A percentile compares a stretch with the other conserved stretches of the same genome.
Conservation (phyloP, 2,329 filamentous ascomycete species). For the Beauveria rudraprayagi region DNA sequence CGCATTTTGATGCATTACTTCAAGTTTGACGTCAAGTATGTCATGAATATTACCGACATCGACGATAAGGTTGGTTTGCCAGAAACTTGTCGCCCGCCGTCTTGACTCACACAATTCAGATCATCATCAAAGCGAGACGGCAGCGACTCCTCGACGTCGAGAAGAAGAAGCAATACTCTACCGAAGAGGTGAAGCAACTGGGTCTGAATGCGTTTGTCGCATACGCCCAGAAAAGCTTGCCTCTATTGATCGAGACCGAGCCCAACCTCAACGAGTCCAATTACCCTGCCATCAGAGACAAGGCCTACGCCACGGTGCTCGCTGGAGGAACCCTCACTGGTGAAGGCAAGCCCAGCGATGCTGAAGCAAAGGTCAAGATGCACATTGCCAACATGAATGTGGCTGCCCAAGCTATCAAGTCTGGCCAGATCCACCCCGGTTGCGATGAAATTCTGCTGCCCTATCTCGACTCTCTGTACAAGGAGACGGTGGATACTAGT, state of each 20-base stretch:
- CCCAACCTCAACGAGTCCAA: constrained; percentile 39
- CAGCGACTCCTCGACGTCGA: constrained; percentile 74
- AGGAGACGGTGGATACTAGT: constrained; percentile 51
- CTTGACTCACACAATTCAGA: constrained; percentile 27
- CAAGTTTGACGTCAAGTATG: constrained; percentile 72
- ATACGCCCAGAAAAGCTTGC: constrained; percentile 48
- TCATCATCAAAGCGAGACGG: constrained; percentile 59
- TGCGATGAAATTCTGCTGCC: constrained; percentile 65
- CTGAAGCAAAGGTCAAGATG: constrained; percentile 85
- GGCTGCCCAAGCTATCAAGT: constrained; percentile 40
- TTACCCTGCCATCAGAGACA: constrained; percentile 41
- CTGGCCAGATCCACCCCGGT: constrained; percentile 44
- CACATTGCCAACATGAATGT: constrained; percentile 60
- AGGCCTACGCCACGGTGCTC: constrained; percentile 46
- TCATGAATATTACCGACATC: constrained; percentile 89
- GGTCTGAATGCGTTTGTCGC: constrained; percentile 45
- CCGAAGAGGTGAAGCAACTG: constrained; percentile 38
- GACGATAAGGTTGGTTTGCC: constrained; percentile 56
- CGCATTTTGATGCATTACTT: constrained; percentile 80
- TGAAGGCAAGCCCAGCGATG: constrained; percentile 59
- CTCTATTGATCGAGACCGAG: constrained; percentile 38
- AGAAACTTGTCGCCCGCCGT: background rate
- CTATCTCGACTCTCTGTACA: constrained; percentile 67
- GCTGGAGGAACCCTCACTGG: constrained; percentile 47
- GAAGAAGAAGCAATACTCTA: constrained; percentile 56